These are phyloP conservation scores for Plenodomus lindquistii DNA, from an alignment of 2,329 filamentous ascomycete genomes.

Conservation along the genomic window DNA sequence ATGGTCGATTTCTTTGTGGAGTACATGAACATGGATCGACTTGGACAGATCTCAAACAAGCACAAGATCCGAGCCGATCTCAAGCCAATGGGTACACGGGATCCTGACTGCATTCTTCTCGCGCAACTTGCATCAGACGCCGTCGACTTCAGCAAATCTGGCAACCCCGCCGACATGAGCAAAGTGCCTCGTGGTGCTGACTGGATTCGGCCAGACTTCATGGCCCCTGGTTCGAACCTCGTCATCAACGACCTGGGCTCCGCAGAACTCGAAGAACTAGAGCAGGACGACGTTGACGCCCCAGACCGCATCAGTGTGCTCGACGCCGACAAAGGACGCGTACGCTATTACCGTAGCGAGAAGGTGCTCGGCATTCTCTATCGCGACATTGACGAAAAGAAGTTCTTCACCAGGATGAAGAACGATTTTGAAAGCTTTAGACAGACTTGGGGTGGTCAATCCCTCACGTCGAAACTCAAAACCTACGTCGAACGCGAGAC, in stretches of 20 bases:
- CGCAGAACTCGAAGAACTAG: constrained; percentile 26
- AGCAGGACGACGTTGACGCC: constrained; percentile 44
- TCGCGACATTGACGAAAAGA: constrained; percentile 71
- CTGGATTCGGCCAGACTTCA: constrained; percentile 55
- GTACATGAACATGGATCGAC: constrained; percentile 48
- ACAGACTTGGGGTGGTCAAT: constrained; percentile 6
- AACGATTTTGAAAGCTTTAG: constrained; percentile 14
- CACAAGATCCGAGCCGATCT: constrained; percentile 50
- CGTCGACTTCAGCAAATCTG: constrained; percentile 38
- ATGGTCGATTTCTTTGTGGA: constrained; percentile 80
- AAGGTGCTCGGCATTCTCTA: constrained; percentile 74
- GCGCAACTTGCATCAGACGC: constrained; percentile 44
- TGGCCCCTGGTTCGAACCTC: constrained; percentile 51
- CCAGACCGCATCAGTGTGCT: constrained; percentile 40
- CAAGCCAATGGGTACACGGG: constrained; percentile 28
- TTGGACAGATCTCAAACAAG: constrained; percentile 48
- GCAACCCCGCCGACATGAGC: constrained; percentile 16
- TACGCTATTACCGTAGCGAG: constrained; percentile 66
- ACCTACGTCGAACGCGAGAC: constrained; percentile 45
- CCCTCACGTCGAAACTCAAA: constrained; percentile 43
- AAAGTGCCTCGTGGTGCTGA: constrained; percentile 21
- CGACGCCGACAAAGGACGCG: constrained; percentile 49
- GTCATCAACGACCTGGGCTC: constrained; percentile 40
- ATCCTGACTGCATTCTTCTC: constrained; percentile 41
- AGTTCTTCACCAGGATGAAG: constrained; percentile 55